Evolutionary conservation across 2,329 filamentous ascomycete species (phyloP).

Genomic region (Keithomyces neogunnii): DNA sequence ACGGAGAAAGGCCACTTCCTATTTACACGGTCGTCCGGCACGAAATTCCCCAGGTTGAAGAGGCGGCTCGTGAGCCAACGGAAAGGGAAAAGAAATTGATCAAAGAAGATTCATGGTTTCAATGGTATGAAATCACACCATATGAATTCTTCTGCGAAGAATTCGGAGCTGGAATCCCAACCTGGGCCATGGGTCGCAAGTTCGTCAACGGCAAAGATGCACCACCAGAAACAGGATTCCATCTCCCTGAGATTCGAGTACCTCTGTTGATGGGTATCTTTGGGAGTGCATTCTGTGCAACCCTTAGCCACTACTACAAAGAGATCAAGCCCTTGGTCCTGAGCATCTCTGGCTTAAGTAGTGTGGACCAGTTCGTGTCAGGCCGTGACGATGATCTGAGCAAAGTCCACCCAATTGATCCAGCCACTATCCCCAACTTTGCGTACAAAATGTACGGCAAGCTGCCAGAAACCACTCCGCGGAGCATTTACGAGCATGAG

Average conservation of each 20-base stretch:
- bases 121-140: slow-evolving; percentile 94
- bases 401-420: slow-evolving; percentile 92
- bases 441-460: slow-evolving; percentile 70
- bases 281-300: slow-evolving; percentile 93
- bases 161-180: slow-evolving; percentile 83
- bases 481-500: slow-evolving; percentile 60
- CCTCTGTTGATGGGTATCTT: slow-evolving; percentile 89
- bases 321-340: slow-evolving; percentile 79
- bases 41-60: slow-evolving; percentile 65
- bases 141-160: slow-evolving; percentile 97
- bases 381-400: slow-evolving; percentile 76
- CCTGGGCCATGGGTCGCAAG: slow-evolving; percentile 80
- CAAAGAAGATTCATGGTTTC: slow-evolving; percentile 77
- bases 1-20: slow-evolving; percentile 76
- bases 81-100: slow-evolving; percentile 34
- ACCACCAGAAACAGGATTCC: slow-evolving; percentile 51
- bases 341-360: slow-evolving; percentile 63
- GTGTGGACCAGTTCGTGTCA: slow-evolving; percentile 74
- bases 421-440: slow-evolving; percentile 85
- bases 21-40: slow-evolving; percentile 95
- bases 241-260: slow-evolving; percentile 75
- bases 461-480: slow-evolving; percentile 69
- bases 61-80: slow-evolving; percentile 18
- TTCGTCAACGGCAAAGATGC: slow-evolving; percentile 59
- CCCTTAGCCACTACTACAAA: slow-evolving; percentile 89